Percentiles rank a stretch among this genome's conserved stretches.
phyloP scores from a whole-genome alignment of 2,329 filamentous ascomycete genomes.

The Trichoderma sp. region DNA sequence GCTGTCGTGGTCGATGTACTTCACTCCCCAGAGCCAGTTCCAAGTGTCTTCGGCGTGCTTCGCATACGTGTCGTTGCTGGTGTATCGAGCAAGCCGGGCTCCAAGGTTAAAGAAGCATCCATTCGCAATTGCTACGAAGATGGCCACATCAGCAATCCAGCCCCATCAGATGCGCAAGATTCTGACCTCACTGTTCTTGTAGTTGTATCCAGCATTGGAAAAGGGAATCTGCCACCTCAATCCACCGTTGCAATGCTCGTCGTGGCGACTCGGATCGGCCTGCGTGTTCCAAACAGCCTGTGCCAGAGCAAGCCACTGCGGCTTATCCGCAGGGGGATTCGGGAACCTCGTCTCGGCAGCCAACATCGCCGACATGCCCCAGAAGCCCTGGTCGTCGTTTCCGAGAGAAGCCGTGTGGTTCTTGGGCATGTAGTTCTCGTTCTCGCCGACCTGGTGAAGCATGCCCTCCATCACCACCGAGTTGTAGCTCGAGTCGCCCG shows the following conservation, averaged over 20 bases:
- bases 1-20: constrained; percentile 60
- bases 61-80: constrained; percentile 65
- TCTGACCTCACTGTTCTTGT: constrained; percentile 63
- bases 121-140: constrained; percentile 56
- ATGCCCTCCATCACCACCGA: constrained; percentile 58
- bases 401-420: constrained; percentile 63
- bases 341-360: constrained; percentile 67
- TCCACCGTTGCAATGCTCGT: constrained; percentile 65
- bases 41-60: constrained; percentile 63
- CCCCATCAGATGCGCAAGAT: fast-evolving
- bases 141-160: not conserved
- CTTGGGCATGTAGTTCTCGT: constrained; percentile 60
- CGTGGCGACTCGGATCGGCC: constrained; percentile 64
- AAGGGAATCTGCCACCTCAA: constrained; percentile 77
- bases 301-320: constrained; percentile 66
- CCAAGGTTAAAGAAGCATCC: constrained; percentile 66
- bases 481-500: constrained; percentile 66
- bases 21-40: constrained; percentile 59
- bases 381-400: constrained; percentile 73
- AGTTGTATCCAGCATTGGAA: constrained; percentile 74
- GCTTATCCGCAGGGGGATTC: constrained; percentile 55
- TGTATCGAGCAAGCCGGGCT: constrained; percentile 72
- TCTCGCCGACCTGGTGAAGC: constrained; percentile 60
- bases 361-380: constrained; percentile 68
- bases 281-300: constrained; percentile 70